Base-by-base conservation (phyloP, 2,329 filamentous ascomycete genomes). In the Aspergillus sp. region DNA sequence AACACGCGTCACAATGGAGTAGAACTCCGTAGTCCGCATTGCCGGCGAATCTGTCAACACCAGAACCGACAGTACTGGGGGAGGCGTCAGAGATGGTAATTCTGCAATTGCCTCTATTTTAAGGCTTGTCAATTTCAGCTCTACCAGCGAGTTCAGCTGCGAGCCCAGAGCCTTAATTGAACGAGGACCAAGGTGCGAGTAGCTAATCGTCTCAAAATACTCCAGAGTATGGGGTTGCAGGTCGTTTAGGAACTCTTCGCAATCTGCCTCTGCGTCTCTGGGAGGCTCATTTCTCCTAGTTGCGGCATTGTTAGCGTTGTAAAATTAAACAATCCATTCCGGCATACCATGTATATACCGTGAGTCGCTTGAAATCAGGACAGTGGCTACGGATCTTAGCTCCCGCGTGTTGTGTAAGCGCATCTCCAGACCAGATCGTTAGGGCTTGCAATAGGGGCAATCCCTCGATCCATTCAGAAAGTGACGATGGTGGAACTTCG, bases 401-500 rank as follows among this genome's bases (percentile, higher is more conserved):
- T 19, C 71, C 69, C 2, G 69, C 65, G 34, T 72, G 66, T 31
- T 71, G 61, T 25, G 67, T 69, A 1, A 86, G 63, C 7, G 72
- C 67, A 24, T 67, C 68, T 3, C 78, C 79, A 40, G 80, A 72
- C 52, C 68, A 75, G 2, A 84, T 58, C 11, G 73, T 69, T 20
- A 85, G 61, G 1, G 66, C 68, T 34, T 66, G 70, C 6, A 86
- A 58, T 15, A 71, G 67, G 1, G 72, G 65, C 15, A 83, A 57
- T 19, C 69, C 64, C 8, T 72, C 66, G 10, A 75, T 65, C 78
- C 79, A 84, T 16, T 54, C 58, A 1, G 71, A 60, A 4, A 85
- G 60, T 4, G 68, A 58, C 30, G 59, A 57, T 5, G 68, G 61
- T n/a, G 71, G 58, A 24, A 78, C 64, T 68, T 12, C 15, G 7